Percentiles rank a stretch among this genome's conserved stretches.
These are phyloP conservation scores for Skeletonema menzelii DNA, from an alignment of 108 stramenopile genomes.

Conservation along the genomic window DNA sequence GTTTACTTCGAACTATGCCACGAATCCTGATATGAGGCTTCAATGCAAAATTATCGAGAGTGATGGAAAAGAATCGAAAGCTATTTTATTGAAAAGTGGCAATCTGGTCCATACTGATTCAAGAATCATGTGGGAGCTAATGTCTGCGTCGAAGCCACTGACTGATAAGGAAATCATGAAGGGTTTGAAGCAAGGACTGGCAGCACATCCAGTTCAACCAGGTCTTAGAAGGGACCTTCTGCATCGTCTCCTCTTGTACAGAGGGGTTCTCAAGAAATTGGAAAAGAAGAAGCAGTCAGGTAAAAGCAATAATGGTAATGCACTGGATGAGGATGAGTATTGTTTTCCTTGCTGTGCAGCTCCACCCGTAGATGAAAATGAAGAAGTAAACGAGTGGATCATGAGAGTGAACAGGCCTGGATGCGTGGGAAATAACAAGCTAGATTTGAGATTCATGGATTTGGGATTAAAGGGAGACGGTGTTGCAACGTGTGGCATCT, in stretches of 20 bases:
- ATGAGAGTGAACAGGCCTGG: constrained; percentile 1
- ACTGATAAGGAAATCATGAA: constrained; percentile 4
- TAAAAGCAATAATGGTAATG: constrained; percentile 8
- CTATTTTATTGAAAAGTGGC: not conserved
- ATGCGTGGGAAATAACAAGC: constrained; percentile 21
- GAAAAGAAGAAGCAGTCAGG: not conserved
- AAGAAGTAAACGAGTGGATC: not conserved
- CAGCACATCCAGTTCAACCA: not conserved
- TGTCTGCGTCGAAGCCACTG: constrained; percentile 17
- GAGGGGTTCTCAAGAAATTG: constrained; percentile 5
- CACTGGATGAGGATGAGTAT: constrained; percentile 8
- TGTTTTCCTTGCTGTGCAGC: constrained; percentile 20
- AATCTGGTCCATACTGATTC: constrained; percentile 8
- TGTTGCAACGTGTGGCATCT: constrained; percentile 5
- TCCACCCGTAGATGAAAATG: not conserved
- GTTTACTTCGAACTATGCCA: not conserved
- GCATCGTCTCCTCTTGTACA: constrained; percentile 4
- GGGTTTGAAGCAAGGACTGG: constrained; percentile 4
- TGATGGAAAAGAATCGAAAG: constrained; percentile 4
- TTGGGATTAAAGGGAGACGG: constrained; percentile 22
- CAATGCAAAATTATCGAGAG: constrained; percentile 1
- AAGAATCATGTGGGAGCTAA: constrained; percentile 7
- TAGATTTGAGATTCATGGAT: constrained; percentile 24
- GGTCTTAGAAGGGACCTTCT: constrained; percentile 2
- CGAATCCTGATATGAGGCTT: constrained; percentile 11